These are phyloP conservation scores for Aspergillus phoenicis DNA, from an alignment of 2,329 filamentous ascomycete species.

Conservation along the genomic window DNA sequence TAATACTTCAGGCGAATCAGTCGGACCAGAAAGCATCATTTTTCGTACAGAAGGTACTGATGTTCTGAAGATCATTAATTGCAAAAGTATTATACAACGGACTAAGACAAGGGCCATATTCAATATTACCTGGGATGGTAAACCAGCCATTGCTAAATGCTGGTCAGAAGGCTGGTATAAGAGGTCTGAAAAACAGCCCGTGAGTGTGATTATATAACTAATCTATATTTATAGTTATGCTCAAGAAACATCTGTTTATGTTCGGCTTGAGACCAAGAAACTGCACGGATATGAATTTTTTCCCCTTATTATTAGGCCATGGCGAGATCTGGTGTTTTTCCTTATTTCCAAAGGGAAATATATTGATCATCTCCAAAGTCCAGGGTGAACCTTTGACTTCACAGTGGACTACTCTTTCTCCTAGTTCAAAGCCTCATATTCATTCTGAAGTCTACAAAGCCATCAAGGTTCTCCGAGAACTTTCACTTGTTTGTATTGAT, in stretches of 20 bases:
- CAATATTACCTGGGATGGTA: slow-evolving; percentile 2
- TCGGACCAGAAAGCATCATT: not conserved
- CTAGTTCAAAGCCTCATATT: not conserved
- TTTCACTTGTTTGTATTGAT: not conserved
- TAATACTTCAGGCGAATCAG: not conserved
- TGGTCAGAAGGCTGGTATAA: not conserved
- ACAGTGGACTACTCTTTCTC: slow-evolving; percentile 6
- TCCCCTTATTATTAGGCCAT: slow-evolving; percentile 4
- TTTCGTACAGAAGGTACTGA: not conserved
- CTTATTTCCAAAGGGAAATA: slow-evolving; percentile 5
- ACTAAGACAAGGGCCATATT: not conserved
- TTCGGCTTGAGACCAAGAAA: slow-evolving; percentile 4
- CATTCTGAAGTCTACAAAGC: not conserved
- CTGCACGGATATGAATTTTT: slow-evolving; percentile 9
- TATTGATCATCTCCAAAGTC: slow-evolving; percentile 1
- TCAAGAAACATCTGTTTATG: slow-evolving; percentile 11
- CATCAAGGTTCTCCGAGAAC: not conserved
- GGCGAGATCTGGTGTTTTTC: slow-evolving; percentile 12
- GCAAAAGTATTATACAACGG: not conserved
- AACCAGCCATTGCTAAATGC: slow-evolving; percentile 9
- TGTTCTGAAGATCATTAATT: not conserved
- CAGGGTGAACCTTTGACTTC: not conserved
- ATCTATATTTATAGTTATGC: not conserved
- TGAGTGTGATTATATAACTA: too few relatives aligned
- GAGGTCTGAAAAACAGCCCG: too few relatives aligned